Percentiles rank a stretch among this genome's conserved stretches.
Conservation (phyloP, 2,329 filamentous ascomycete genomes). For the Tricladium varicosporioides region DNA sequence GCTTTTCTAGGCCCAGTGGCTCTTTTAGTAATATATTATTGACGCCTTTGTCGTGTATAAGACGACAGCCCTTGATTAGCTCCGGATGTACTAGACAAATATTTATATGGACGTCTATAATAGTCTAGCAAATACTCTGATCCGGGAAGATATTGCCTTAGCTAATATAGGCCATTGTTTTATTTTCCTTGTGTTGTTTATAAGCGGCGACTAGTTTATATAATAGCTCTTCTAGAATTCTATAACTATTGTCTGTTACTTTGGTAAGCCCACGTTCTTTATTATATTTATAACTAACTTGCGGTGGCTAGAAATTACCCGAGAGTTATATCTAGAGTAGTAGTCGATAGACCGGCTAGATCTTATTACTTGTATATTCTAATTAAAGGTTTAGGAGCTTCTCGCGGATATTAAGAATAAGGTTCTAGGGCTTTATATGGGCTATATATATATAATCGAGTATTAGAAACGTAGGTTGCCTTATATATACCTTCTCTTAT, state of each 20-base stretch:
- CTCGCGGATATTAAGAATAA: neutral
- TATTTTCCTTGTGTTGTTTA: conserved; percentile 1
- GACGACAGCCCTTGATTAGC: neutral
- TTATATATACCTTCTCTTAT: conserved; percentile 6
- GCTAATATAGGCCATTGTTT: neutral
- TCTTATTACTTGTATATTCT: conserved; percentile 4
- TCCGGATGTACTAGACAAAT: neutral
- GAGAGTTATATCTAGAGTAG: neutral
- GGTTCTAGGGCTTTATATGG: neutral
- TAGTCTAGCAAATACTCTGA: neutral
- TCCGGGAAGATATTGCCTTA: neutral
- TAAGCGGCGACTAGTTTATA: neutral
- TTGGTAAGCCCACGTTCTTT: conserved; percentile 2
- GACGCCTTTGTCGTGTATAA: conserved; percentile 5
- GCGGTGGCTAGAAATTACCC: conserved; percentile 2
- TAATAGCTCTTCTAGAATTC: neutral
- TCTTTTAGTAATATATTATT: conserved; percentile 5
- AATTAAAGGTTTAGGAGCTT: neutral
- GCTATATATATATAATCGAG: conserved; percentile 7
- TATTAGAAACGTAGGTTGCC: conserved; percentile 8
- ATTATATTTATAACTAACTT: conserved; percentile 3
- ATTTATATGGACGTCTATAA: neutral
- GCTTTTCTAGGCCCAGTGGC: neutral
- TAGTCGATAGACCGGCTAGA: conserved; percentile 1
- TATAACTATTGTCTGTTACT: neutral